A percentile compares a stretch with the other conserved stretches of the same genome.
Evolutionary conservation across 2,329 filamentous ascomycete genomes (phyloP).

Genomic region (Pseudopyricularia cyperi): DNA sequence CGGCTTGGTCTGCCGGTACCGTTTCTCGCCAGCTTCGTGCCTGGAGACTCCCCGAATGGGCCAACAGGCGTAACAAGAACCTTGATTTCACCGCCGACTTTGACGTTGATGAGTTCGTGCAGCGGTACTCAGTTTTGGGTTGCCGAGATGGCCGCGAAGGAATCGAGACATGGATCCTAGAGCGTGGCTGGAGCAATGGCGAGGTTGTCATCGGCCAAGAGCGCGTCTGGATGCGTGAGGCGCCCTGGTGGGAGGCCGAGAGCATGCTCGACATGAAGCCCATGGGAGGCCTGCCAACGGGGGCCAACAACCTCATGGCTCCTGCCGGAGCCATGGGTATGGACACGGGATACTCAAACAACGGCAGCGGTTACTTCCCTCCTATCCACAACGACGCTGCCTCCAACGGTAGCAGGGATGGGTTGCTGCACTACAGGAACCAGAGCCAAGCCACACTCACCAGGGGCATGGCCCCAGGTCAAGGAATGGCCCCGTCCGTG

Average conservation of each 20-base stretch:
- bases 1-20: constrained; percentile 83
- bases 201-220: constrained; percentile 86
- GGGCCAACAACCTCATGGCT: constrained; percentile 3
- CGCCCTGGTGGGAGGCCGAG: constrained; percentile 95
- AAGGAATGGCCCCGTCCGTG: constrained; percentile 39
- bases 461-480: constrained; percentile 19
- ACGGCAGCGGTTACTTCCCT: constrained; percentile 58
- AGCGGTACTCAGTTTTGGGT: constrained; percentile 69
- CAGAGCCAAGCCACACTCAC: constrained; percentile 38
- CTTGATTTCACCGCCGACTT: constrained; percentile 97
- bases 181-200: constrained; percentile 96
- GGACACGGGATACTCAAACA: constrained; percentile 60
- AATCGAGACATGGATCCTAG: constrained; percentile 85
- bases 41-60: constrained; percentile 94
- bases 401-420: constrained; percentile 57
- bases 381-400: constrained; percentile 45
- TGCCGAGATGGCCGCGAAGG: constrained; percentile 86
- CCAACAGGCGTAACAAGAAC: constrained; percentile 79
- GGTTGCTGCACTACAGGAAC: constrained; percentile 51
- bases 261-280: constrained; percentile 86
- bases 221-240: constrained; percentile 90
- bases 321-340: constrained; percentile 32
- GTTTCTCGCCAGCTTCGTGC: constrained; percentile 86
- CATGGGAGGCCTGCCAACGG: constrained; percentile 27
- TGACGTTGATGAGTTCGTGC: constrained; percentile 81